Evolutionary conservation across 116 monocot species (phyloP).

Genomic region (Thalassia testudinum): DNA sequence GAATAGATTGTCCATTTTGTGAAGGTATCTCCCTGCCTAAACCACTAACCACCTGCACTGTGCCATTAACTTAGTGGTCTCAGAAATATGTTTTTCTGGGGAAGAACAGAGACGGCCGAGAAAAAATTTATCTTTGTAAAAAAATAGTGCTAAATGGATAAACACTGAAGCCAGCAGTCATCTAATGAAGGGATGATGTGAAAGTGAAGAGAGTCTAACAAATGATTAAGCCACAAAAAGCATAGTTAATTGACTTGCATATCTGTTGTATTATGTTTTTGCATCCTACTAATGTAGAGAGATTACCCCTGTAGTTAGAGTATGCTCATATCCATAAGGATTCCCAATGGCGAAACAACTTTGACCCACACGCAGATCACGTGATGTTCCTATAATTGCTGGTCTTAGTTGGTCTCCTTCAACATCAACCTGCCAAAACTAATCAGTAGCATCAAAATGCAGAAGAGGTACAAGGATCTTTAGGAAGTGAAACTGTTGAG

Average conservation of each 20-base stretch:
- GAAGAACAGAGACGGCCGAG: no score
- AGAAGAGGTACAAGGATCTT: no score
- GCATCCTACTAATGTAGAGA: neutral
- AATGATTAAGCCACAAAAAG: no score
- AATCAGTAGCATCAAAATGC: neutral
- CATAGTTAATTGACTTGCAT: no score
- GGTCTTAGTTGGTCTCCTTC: conserved; percentile 50
- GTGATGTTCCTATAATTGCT: conserved; percentile 53
- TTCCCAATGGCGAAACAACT: conserved; percentile 92
- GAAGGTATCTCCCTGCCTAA: conserved; percentile 90
- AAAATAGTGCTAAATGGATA: no score
- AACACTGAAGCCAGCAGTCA: no score
- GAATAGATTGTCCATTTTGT: conserved; percentile 69
- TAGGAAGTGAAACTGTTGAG: no score
- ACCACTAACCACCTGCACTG: conserved; percentile 68
- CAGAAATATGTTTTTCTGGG: no score
- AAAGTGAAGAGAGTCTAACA: no score
- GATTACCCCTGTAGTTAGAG: conserved; percentile 77
- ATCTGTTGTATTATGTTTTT: neutral
- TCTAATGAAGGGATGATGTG: no score
- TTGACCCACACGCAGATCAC: conserved; percentile 52
- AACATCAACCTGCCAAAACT: conserved; percentile 41
- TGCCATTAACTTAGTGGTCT: no score
- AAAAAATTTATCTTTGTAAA: no score
- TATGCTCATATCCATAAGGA: conserved; percentile 84